Percentiles rank a stretch among this genome's conserved stretches.
Conservation (phyloP, 1,284 basidiomycete genomes). For the Clitocybe nebularis region DNA sequence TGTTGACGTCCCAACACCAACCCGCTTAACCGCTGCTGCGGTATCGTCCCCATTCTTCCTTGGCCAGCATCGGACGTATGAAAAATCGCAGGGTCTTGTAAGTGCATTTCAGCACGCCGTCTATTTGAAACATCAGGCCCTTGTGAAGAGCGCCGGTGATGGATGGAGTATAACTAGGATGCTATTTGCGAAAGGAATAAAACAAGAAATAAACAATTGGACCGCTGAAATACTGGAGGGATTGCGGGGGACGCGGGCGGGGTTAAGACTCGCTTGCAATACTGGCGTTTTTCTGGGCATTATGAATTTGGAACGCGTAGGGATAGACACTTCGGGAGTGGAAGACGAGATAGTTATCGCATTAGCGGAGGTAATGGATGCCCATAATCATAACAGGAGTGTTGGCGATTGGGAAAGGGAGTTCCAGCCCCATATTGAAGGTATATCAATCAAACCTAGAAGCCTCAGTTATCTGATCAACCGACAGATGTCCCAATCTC, state of each 20-base stretch:
- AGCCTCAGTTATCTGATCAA: no score
- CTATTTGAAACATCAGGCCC: conserved; percentile 46
- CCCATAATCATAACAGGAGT: conserved; percentile 34
- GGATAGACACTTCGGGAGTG: conserved; percentile 32
- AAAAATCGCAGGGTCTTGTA: conserved; percentile 49
- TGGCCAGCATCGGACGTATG: conserved; percentile 41
- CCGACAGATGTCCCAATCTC: conserved; percentile 24
- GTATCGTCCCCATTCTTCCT: conserved; percentile 59
- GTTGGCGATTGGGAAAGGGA: conserved; percentile 61
- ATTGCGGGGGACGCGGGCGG: conserved; percentile 56
- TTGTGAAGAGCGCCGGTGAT: conserved; percentile 35
- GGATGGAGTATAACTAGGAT: conserved; percentile 24
- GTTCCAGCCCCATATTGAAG: conserved; percentile 48
- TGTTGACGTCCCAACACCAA: conserved; percentile 46
- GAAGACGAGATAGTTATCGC: conserved; percentile 66
- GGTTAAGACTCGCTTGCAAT: conserved; percentile 55
- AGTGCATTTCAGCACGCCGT: conserved; percentile 61
- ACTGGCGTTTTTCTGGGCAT: conserved; percentile 63
- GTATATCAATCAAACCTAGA: no score
- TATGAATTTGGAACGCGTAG: conserved; percentile 42
- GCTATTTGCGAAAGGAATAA: conserved; percentile 43
- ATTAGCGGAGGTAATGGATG: conserved; percentile 68
- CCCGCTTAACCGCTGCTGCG: conserved; percentile 61
- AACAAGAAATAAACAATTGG: conserved; percentile 48
- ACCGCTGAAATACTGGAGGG: conserved; percentile 54